Evolutionary conservation across 192 early-diverging fungal genomes (phyloP).

Genomic region (Coemansia pectinata): DNA sequence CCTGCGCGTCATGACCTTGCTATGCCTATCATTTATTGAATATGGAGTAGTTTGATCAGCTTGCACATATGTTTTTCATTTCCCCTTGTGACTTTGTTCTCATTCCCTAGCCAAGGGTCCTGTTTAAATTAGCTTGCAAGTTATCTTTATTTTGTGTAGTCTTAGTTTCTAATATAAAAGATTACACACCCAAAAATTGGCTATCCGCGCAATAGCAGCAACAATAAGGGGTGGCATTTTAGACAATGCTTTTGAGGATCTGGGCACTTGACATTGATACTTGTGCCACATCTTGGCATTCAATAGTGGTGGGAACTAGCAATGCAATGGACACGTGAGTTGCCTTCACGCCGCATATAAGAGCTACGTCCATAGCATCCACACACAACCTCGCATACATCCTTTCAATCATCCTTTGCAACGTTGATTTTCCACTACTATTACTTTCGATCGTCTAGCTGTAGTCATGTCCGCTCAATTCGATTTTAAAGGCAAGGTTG

Average conservation of each 20-base stretch:
- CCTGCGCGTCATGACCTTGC: too few species aligned
- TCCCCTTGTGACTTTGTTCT: too few species aligned
- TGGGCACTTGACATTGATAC: neutral
- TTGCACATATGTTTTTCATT: too few species aligned
- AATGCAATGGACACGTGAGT: neutral
- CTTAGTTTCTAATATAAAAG: neutral
- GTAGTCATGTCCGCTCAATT: neutral
- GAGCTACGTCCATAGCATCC: neutral
- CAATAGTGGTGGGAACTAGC: neutral
- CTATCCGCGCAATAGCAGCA: neutral
- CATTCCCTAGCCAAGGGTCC: too few species aligned
- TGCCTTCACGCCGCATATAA: neutral
- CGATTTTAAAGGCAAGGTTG: conserved; percentile 57
- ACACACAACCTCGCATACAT: neutral
- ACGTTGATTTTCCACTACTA: neutral
- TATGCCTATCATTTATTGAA: too few species aligned
- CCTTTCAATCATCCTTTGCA: neutral
- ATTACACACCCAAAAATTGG: neutral
- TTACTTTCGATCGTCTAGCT: neutral
- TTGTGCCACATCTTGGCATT: neutral
- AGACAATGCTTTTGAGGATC: neutral
- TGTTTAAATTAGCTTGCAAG: too few species aligned
- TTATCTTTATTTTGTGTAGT: too few species aligned
- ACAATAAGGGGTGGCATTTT: neutral
- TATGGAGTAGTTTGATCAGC: too few species aligned